Evolutionary conservation across 805 yeast species (phyloP).

Genomic region (Naumovozyma baii): DNA sequence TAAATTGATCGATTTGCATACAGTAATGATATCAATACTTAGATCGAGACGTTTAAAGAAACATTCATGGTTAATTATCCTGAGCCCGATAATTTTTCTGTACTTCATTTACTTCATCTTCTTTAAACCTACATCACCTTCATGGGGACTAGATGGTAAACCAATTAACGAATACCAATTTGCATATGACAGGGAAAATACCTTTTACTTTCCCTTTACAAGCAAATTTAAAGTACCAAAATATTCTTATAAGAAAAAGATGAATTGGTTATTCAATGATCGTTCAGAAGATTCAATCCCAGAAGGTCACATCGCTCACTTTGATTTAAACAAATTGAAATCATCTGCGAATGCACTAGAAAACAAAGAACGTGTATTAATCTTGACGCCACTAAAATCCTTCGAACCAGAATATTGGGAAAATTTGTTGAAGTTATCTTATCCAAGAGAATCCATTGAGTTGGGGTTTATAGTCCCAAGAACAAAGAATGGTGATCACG

Average conservation of each 20-base stretch:
- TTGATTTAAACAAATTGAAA: conserved; percentile 68
- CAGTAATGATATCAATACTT: not conserved
- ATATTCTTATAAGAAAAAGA: conserved; percentile 31
- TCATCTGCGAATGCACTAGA: conserved; percentile 57
- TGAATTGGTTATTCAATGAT: conserved; percentile 33
- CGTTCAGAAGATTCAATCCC: conserved; percentile 40
- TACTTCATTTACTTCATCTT: conserved; percentile 4
- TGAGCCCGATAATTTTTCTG: conserved; percentile 5
- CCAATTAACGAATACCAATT: conserved; percentile 11
- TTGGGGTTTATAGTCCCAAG: conserved; percentile 85
- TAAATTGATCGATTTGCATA: not conserved
- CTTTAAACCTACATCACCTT: conserved; percentile 4
- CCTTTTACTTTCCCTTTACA: conserved; percentile 18
- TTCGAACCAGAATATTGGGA: conserved; percentile 80
- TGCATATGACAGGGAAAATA: conserved; percentile 18
- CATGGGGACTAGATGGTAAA: conserved; percentile 5
- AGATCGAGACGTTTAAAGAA: conserved; percentile 2
- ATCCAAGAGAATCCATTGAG: conserved; percentile 72
- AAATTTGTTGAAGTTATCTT: conserved; percentile 56
- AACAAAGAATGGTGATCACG: conserved; percentile 63
- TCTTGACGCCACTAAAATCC: conserved; percentile 76
- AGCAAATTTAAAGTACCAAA: conserved; percentile 25
- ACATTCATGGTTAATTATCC: conserved; percentile 5
- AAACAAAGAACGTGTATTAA: conserved; percentile 67
- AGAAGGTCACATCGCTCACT: conserved; percentile 61